Conservation (phyloP, 805 yeast species). For the Saccharomycopsis olivae region DNA sequence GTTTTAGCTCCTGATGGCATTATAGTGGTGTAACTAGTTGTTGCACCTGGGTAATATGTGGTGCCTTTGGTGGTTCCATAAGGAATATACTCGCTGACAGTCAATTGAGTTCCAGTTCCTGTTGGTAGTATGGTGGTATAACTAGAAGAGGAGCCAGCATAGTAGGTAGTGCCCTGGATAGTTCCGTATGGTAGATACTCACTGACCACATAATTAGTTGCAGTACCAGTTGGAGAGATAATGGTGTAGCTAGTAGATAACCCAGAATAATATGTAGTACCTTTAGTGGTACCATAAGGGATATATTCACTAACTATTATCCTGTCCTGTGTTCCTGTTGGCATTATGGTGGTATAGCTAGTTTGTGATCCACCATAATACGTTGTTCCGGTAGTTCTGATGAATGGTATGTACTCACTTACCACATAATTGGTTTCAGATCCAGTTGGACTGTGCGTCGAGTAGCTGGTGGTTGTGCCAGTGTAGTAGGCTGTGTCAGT, state of each 20-base stretch:
- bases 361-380: constrained; percentile 5
- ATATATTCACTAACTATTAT: constrained; percentile 1
- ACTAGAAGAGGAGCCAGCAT: constrained; percentile 2
- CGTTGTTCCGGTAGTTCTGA: constrained; percentile 3
- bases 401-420: constrained; percentile 6
- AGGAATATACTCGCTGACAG: constrained; percentile 7
- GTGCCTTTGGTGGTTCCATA: not conserved
- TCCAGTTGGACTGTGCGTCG: constrained; percentile 4
- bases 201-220: constrained; percentile 4
- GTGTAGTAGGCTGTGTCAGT: constrained; percentile 1
- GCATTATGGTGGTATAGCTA: constrained; percentile 3
- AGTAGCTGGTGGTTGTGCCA: not conserved
- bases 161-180: not conserved
- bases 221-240: constrained; percentile 3
- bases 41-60: not conserved
- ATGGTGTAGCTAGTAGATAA: constrained; percentile 7
- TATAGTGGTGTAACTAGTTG: constrained; percentile 1
- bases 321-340: not conserved
- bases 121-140: constrained; percentile 3
- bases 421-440: not conserved
- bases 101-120: not conserved
- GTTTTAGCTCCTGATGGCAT: not conserved
- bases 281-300: constrained; percentile 1
- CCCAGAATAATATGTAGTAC: constrained; percentile 7
- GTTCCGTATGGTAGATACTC: constrained; percentile 1